These are phyloP conservation scores for Bryoglossum gracile DNA, from an alignment of 495 filamentous ascomycete species.

Conservation along the genomic window DNA sequence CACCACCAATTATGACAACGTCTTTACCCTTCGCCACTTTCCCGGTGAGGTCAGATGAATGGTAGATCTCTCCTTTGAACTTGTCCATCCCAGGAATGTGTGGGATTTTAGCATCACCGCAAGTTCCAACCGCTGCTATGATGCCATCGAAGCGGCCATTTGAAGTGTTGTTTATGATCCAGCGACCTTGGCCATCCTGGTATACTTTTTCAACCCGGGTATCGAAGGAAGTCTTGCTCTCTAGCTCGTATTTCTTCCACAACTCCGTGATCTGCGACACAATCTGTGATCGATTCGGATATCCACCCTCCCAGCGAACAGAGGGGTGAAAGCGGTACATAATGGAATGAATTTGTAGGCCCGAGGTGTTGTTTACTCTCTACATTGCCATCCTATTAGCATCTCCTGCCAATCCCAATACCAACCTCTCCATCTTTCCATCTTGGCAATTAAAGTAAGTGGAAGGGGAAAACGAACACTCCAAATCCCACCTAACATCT, in stretches of 20 bases:
- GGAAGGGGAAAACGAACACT: conserved; percentile 39
- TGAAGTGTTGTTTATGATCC: conserved; percentile 68
- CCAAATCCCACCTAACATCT: conserved; percentile 76
- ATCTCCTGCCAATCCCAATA: too few species aligned
- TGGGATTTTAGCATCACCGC: conserved; percentile 69
- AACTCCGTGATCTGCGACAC: conserved; percentile 59
- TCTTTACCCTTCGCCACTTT: conserved; percentile 63
- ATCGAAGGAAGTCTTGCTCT: conserved; percentile 63
- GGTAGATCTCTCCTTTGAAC: conserved; percentile 62
- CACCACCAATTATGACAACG: conserved; percentile 69
- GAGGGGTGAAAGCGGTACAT: conserved; percentile 89
- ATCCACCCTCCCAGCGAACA: conserved; percentile 62
- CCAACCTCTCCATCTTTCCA: too few species aligned
- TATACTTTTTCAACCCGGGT: conserved; percentile 60
- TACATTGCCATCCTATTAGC: conserved; percentile 24
- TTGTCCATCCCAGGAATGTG: conserved; percentile 55
- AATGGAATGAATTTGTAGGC: conserved; percentile 73
- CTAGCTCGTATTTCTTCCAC: conserved; percentile 69
- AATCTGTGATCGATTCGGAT: conserved; percentile 69
- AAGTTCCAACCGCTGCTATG: conserved; percentile 69
- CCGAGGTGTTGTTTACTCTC: conserved; percentile 77
- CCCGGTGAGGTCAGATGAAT: conserved; percentile 68
- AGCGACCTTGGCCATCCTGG: conserved; percentile 59
- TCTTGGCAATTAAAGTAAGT: neutral
- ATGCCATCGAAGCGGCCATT: conserved; percentile 72